Conservation (phyloP, 306 rosid genomes). For the Sechiopsis laciniata region DNA sequence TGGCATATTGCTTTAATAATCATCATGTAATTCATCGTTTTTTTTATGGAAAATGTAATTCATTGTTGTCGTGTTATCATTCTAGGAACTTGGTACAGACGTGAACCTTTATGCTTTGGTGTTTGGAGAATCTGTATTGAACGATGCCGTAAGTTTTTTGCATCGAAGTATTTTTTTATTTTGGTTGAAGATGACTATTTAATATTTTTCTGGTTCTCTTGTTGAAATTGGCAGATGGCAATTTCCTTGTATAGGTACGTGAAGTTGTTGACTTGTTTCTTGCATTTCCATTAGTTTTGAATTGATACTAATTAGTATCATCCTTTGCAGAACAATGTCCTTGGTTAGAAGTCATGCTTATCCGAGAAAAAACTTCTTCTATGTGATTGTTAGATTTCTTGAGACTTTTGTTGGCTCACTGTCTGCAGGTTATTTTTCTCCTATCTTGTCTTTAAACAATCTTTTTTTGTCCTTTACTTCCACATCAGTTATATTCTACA, state of each 20-base stretch:
- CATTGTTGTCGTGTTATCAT: conserved; percentile 20
- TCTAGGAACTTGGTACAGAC: conserved; percentile 93
- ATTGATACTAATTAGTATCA: conserved; percentile 23
- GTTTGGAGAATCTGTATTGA: conserved; percentile 96
- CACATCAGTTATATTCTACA: neutral
- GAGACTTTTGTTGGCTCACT: conserved; percentile 96
- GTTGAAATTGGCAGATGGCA: conserved; percentile 69
- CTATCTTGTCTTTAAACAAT: conserved; percentile 3
- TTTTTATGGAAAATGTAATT: too few species aligned
- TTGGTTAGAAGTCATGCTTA: conserved; percentile 52
- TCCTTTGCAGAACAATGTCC: conserved; percentile 76
- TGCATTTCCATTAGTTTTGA: conserved; percentile 23
- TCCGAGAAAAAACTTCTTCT: conserved; percentile 65
- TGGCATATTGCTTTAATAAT: neutral
- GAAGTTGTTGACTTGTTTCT: conserved; percentile 19
- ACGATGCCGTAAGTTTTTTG: conserved; percentile 75
- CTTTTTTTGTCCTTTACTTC: neutral
- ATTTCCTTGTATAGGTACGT: conserved; percentile 92
- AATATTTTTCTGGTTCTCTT: neutral
- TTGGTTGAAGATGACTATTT: conserved; percentile 19
- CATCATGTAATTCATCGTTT: neutral
- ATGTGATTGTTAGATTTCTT: conserved; percentile 81
- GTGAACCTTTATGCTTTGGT: conserved; percentile 91
- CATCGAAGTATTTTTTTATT: conserved; percentile 15
- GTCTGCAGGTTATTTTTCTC: conserved; percentile 69